phyloP scores from a whole-genome alignment of 1,139 yeast genomes.

The Yamadazyma dendronema region DNA sequence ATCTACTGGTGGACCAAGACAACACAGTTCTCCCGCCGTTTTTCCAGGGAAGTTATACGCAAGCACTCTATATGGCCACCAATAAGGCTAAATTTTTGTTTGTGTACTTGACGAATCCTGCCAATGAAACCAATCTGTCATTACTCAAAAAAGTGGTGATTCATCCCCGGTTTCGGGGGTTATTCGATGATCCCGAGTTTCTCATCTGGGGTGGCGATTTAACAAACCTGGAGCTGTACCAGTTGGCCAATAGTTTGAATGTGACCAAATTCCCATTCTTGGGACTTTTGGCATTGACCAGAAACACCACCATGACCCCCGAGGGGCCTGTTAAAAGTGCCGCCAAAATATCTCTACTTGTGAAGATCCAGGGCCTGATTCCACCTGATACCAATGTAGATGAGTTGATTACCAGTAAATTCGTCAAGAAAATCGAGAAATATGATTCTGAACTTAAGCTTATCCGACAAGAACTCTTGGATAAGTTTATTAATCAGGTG shows the following conservation, averaged over 20 bases:
- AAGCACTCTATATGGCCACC: slow-evolving; percentile 69
- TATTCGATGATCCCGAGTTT: slow-evolving; percentile 51
- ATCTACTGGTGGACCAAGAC: slow-evolving; percentile 22
- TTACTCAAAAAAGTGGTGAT: slow-evolving; percentile 60
- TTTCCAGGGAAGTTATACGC: slow-evolving; percentile 72
- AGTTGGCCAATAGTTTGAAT: slow-evolving; percentile 72
- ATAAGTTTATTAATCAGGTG: slow-evolving; percentile 56
- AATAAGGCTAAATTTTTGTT: slow-evolving; percentile 66
- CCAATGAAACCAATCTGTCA: slow-evolving; percentile 58
- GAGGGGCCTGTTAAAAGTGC: slow-evolving; percentile 53
- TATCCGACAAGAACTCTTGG: slow-evolving; percentile 61
- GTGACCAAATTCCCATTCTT: slow-evolving; percentile 79
- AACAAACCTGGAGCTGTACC: slow-evolving; percentile 77
- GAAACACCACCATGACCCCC: slow-evolving; percentile 55
- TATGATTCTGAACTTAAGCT: slow-evolving; percentile 61
- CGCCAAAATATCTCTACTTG: slow-evolving; percentile 59
- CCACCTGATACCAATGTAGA: slow-evolving; percentile 24
- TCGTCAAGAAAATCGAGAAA: slow-evolving; percentile 45
- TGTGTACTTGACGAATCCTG: slow-evolving; percentile 71
- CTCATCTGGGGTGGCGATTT: slow-evolving; percentile 90
- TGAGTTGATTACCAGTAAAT: slow-evolving; percentile 34
- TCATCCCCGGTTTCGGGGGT: slow-evolving; percentile 48
- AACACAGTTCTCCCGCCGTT: slow-evolving; percentile 40
- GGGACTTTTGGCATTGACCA: slow-evolving; percentile 62
- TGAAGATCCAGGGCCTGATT: slow-evolving; percentile 64